Evolutionary conservation across 495 filamentous ascomycete species (phyloP).

Genomic region (Rusavskia elegans): DNA sequence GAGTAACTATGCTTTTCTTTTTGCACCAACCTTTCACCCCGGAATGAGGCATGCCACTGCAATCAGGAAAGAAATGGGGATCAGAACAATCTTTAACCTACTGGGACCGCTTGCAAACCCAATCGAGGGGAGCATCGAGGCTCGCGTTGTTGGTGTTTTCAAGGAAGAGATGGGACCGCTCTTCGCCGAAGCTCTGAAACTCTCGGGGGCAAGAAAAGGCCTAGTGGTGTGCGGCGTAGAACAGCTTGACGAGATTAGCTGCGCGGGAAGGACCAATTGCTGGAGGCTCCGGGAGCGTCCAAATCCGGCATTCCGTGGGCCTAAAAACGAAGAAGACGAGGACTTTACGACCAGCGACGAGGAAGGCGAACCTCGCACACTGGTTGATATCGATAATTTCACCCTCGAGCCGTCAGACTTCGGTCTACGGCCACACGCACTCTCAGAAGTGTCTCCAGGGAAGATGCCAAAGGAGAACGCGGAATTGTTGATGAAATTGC

Average conservation of each 20-base stretch:
- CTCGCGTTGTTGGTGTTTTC: slow-evolving; percentile 83
- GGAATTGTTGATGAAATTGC: slow-evolving; percentile 57
- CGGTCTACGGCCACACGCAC: slow-evolving; percentile 58
- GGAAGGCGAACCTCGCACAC: slow-evolving; percentile 20
- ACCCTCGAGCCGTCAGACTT: slow-evolving; percentile 66
- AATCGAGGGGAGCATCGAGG: slow-evolving; percentile 62
- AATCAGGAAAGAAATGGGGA: slow-evolving; percentile 69
- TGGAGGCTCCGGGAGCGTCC: slow-evolving; percentile 55
- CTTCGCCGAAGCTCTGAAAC: slow-evolving; percentile 68
- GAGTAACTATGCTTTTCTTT: slow-evolving; percentile 90
- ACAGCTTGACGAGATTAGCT: slow-evolving; percentile 88
- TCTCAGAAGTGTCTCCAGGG: slow-evolving; percentile 63
- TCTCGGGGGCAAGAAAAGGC: slow-evolving; percentile 53
- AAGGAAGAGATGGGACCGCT: slow-evolving; percentile 66
- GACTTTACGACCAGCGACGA: slow-evolving; percentile 26
- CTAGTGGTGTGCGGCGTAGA: slow-evolving; percentile 89
- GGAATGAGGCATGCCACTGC: slow-evolving; percentile 76
- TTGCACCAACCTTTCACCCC: slow-evolving; percentile 90
- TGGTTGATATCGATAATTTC: slow-evolving; percentile 55
- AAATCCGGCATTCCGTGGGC: slow-evolving; percentile 24
- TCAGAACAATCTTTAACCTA: slow-evolving; percentile 92
- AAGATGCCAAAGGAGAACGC: slow-evolving; percentile 79
- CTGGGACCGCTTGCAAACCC: slow-evolving; percentile 88
- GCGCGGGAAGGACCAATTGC: slow-evolving; percentile 72
- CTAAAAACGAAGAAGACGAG: slow-evolving; percentile 15